Conservation (phyloP, 768 basidiomycete species). For the Calocybe indica region DNA sequence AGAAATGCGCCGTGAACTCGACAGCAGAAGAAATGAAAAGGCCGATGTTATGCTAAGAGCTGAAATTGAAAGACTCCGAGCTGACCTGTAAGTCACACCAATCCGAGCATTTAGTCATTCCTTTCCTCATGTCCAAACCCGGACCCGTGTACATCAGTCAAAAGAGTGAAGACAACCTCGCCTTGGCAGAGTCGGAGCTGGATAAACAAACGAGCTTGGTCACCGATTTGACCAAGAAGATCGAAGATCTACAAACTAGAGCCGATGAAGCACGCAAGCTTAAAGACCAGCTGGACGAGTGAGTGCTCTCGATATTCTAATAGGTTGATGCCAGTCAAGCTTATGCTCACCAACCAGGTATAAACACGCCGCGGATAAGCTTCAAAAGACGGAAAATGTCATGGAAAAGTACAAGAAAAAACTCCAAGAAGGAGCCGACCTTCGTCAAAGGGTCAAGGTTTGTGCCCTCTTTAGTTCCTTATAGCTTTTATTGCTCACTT, state of each 20-base stretch:
- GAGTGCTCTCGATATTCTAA: slow-evolving; percentile 18
- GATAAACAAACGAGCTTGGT: slow-evolving; percentile 71
- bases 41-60: slow-evolving; percentile 70
- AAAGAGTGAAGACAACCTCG: slow-evolving; percentile 91
- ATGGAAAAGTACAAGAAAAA: slow-evolving; percentile 99
- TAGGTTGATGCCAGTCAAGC: neutral
- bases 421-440: slow-evolving; percentile 87
- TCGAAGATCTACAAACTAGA: slow-evolving; percentile 73
- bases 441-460: slow-evolving; percentile 83
- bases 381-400: slow-evolving; percentile 93
- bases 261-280: slow-evolving; percentile 76
- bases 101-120: neutral
- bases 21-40: slow-evolving; percentile 59
- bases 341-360: slow-evolving; percentile 43
- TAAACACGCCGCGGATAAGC: slow-evolving; percentile 85
- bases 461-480: slow-evolving; percentile 2
- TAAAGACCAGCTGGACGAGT: slow-evolving; percentile 97
- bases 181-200: slow-evolving; percentile 73
- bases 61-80: slow-evolving; percentile 77
- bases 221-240: slow-evolving; percentile 68
- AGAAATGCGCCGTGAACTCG: slow-evolving; percentile 52
- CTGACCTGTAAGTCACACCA: slow-evolving; percentile 67
- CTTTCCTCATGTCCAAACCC: slow-evolving; percentile 6
- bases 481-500: neutral
- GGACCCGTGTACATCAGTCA: slow-evolving; percentile 50